Conservation (phyloP, 2,329 filamentous ascomycete species). For the Fusarium guadeloupense region DNA sequence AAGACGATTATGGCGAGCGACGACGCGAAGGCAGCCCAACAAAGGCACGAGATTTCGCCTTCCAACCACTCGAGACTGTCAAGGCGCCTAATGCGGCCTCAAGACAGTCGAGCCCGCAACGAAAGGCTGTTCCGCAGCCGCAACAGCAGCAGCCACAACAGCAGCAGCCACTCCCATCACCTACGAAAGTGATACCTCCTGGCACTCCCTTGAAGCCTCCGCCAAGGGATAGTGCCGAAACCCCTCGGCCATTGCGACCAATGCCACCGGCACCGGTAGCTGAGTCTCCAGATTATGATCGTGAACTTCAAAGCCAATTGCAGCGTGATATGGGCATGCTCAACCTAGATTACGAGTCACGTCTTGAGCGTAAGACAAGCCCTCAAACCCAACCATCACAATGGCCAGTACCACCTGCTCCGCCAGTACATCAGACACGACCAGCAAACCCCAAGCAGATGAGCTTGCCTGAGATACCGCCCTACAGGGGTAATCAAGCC, state of each 20-base stretch:
- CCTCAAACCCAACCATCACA: conserved; percentile 25
- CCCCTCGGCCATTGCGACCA: conserved; percentile 59
- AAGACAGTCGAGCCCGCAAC: conserved; percentile 68
- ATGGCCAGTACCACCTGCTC: conserved; percentile 42
- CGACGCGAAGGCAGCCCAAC: conserved; percentile 61
- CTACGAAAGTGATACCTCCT: conserved; percentile 69
- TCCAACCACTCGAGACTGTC: conserved; percentile 63
- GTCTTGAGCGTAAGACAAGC: conserved; percentile 18
- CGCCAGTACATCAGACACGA: conserved; percentile 49
- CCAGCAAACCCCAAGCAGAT: conserved; percentile 55
- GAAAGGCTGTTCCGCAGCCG: conserved; percentile 58
- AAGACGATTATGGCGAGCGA: conserved; percentile 62
- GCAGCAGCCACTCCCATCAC: conserved; percentile 52
- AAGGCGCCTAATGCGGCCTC: conserved; percentile 60
- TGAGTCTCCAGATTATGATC: conserved; percentile 68
- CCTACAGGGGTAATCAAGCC: conserved; percentile 56
- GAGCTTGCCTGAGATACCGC: conserved; percentile 64
- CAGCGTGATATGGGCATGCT: conserved; percentile 69
- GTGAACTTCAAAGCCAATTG: conserved; percentile 69
- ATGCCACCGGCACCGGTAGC: conserved; percentile 57
- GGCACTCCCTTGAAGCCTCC: conserved; percentile 49
- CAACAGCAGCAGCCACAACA: conserved; percentile 27
- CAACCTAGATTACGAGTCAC: conserved; percentile 53
- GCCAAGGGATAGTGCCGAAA: conserved; percentile 52
- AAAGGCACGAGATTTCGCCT: conserved; percentile 59